Evolutionary conservation across 345 rosid genomes (phyloP), one percentile per base, ranked within the genome.

Genomic region (Alliaria petiolata): DNA sequence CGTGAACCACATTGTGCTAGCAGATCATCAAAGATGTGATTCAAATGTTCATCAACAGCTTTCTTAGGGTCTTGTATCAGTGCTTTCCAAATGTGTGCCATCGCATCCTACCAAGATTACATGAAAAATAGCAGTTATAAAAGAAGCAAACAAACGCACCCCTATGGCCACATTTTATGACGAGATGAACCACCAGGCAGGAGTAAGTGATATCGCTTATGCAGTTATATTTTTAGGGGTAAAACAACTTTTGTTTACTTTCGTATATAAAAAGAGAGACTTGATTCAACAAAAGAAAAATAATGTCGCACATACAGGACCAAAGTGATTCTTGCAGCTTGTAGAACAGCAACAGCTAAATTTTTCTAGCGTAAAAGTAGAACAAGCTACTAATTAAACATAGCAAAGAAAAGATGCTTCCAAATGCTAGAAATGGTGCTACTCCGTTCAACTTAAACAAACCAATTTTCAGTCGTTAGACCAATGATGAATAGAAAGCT

Each of bases 21-120:
- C 67, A 93, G 81, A 83, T 91, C 97, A 78, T 89, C 92, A 39
- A 91, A 59, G 75, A 93, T 93, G 45, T 82, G 79, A 76, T 89
- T 92, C 74, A 93, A 78, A 74, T 91, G 83, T 60, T 89, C 91
- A 82, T 93, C 97, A 71, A 93, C 82, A 31, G 95, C 89, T 82
- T 55, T 87, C 88, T 75, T 87, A 26, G 96, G 84, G 50, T 93
- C 97, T 7, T 86, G 86, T 45, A 93, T 85, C 20, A 93, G 82
- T 65, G 98, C 84, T 81, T 87, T 93, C 98, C 98, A 93, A 78
- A 93, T 93, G 80, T 87, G 89, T 69, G 87, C 87, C 98, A 93
- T 93, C 14, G 98, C 92, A 80, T 93, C 98, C 97, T 93, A 74
- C 33, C 73, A 74, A 44, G 26, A 64, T 76, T 39, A 65, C 55